Evolutionary conservation across 2,329 filamentous ascomycete genomes (phyloP), one percentile per base, ranked within the genome.

Genomic region (Chaetomium sp.): DNA sequence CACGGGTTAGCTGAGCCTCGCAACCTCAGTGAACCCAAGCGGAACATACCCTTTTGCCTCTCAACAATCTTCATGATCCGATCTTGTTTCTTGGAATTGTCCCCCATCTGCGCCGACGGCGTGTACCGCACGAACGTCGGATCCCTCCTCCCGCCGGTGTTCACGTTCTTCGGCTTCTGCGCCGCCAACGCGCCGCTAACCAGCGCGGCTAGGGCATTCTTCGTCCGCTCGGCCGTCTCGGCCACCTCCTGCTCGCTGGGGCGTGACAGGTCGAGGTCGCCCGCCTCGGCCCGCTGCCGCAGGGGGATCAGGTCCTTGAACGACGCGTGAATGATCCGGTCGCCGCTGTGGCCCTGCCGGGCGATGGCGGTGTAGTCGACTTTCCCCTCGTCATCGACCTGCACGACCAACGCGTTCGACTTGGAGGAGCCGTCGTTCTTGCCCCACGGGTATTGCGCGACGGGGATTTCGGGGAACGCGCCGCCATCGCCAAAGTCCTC

Each of bases 51-150:
- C 70, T 90, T 85, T 76, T 98, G 94, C 63, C 92, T 85, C 77
- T 97, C 92, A 45, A 97, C 92, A 78, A 99, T 98, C 82, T 98
- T 98, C 87, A 99, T 96, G 70, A 99, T 97, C 16, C 95, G 89
- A 73, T 98, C 93, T 72, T 93, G 92, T 80, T 97, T 96, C 77
- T 89, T 90, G 47, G 86, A 87, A 76, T 93, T 83, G 73, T 87
- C 92, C 13, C 95, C 95, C 92, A 99, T 97, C 80, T 99, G 95
- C 72, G 95, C 94, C 50, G 93, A 92, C 4, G 95, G 95, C 19
- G 93, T 98, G 75, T 99, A 99, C 69, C 92, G 87, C 65, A 99
- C 95, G 76, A 93, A 99, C 0, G 94, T 98, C 6, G 95, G 88
- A 65, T 97, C 94, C 63, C 90, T 89, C 69, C 91, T 85, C 57